A percentile compares a stretch with the other conserved stretches of the same genome.
Conservation (phyloP, 495 filamentous ascomycete species). For the Penicillium maclennaniae region DNA sequence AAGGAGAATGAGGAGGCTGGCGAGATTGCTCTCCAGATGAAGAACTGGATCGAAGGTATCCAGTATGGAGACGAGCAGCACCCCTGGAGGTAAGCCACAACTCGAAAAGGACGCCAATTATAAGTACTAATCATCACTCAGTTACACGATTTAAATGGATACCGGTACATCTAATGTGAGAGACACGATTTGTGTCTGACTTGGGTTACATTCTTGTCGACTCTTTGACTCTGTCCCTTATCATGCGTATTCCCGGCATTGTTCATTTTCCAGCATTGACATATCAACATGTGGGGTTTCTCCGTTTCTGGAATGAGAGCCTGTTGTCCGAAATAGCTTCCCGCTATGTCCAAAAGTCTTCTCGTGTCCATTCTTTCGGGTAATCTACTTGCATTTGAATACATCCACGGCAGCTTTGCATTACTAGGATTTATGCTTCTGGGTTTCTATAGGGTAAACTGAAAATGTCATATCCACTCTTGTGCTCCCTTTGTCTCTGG, state of each 20-base stretch:
- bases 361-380: conserved; percentile 1
- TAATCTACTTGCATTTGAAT: neutral
- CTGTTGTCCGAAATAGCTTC: neutral
- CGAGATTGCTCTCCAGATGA: conserved; percentile 77
- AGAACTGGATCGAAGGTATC: conserved; percentile 91
- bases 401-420: neutral
- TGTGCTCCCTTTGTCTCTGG: neutral
- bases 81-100: conserved; percentile 64
- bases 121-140: conserved; percentile 19
- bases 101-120: neutral
- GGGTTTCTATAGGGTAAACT: neutral
- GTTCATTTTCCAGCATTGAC: neutral
- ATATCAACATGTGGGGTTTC: neutral
- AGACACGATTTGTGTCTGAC: neutral
- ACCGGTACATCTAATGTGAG: neutral
- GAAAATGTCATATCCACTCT: no score
- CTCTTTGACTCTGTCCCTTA: neutral
- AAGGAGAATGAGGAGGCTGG: conserved; percentile 78
- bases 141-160: conserved; percentile 26
- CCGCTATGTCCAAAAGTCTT: neutral
- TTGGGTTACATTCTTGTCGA: neutral
- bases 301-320: neutral
- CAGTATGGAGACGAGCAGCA: conserved; percentile 93
- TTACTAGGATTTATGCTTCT: neutral
- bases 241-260: neutral